phyloP scores from a whole-genome alignment of 108 stramenopile species.

The Nannochloropsis oceanica region DNA sequence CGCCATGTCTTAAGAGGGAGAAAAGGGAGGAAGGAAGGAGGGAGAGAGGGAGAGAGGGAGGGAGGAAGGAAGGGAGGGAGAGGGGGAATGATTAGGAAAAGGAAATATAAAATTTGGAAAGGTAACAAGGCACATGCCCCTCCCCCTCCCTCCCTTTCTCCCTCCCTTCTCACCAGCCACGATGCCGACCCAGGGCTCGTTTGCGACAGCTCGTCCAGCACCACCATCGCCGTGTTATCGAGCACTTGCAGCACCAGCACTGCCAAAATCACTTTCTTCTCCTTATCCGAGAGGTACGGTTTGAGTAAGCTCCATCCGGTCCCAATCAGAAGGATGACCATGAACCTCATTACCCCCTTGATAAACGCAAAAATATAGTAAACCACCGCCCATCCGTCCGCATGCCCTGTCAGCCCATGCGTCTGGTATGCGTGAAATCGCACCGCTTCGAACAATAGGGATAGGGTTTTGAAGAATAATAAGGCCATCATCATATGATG shows the following conservation, averaged over 20 bases:
- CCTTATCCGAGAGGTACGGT: conserved; percentile 64
- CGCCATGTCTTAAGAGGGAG: too few species aligned
- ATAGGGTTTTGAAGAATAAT: conserved; percentile 57
- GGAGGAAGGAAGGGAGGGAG: neutral
- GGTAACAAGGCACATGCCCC: neutral
- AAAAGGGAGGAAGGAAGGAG: neutral
- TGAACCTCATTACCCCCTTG: conserved; percentile 66
- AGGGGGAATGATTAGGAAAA: neutral
- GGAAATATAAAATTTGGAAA: neutral
- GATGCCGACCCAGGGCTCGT: conserved; percentile 61
- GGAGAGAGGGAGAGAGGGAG: neutral
- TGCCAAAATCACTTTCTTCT: conserved; percentile 66
- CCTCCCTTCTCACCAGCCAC: conserved; percentile 28
- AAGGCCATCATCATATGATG: conserved; percentile 81
- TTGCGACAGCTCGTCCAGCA: conserved; percentile 48
- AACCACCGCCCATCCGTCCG: conserved; percentile 66
- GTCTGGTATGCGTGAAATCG: conserved; percentile 54
- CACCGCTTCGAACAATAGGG: conserved; percentile 66
- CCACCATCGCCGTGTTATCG: conserved; percentile 84
- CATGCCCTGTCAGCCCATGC: conserved; percentile 68
- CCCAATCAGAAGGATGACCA: conserved; percentile 88
- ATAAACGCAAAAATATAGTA: conserved; percentile 64
- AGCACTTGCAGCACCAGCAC: conserved; percentile 68
- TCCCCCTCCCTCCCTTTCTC: neutral
- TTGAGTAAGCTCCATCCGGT: conserved; percentile 63